Evolutionary conservation across 169 alveolate genomes (phyloP), one percentile per base, ranked within the genome.

Genomic region (Cryptosporidium ryanae): DNA sequence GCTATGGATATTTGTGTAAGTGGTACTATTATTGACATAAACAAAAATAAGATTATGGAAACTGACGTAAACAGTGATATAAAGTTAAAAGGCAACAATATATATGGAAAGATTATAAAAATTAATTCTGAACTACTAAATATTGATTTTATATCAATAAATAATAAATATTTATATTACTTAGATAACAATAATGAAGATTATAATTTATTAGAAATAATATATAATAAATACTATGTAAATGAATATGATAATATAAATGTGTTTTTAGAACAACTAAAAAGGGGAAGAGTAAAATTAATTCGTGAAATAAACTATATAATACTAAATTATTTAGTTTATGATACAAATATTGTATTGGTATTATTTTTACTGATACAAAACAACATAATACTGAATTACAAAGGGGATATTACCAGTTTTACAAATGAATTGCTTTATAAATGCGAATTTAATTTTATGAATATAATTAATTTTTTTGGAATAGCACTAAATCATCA

Each of bases 1-100:
- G 83, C 83, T 17, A 31, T 48, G 55, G 83, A 68, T 68, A 50
- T 68, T 50, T 68, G 67, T 55, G 17, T n/a, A n/a, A 66, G 48
- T 44, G 46, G 82, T 34, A 54, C 38, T 31, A 12, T 21, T 34
- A 48, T 15, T 15, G 12, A 3, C 4, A 43, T 5, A 29, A 18
- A 21, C 23, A 48, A 23, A 23, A 38, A 31, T 29, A 64, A 2
- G n/a, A 10, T 34, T 2, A 13, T n/a, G 8, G 25, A 34, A 13
- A 65, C 0, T 7, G 49, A 2, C 18, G 46, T 10, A 43, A 25
- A 46, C 13, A 23, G 21, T 38, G 13, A 2, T 52, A 5, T 52
- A n/a, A 52, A 52, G 3, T 52, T 52, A n/a, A n/a, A 5, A n/a
- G 13, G 10, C 27, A n/a, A 12, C 12, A 52, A 52, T 52, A 52